Conservation (phyloP, 768 basidiomycete genomes). For the Suillus discolor region DNA sequence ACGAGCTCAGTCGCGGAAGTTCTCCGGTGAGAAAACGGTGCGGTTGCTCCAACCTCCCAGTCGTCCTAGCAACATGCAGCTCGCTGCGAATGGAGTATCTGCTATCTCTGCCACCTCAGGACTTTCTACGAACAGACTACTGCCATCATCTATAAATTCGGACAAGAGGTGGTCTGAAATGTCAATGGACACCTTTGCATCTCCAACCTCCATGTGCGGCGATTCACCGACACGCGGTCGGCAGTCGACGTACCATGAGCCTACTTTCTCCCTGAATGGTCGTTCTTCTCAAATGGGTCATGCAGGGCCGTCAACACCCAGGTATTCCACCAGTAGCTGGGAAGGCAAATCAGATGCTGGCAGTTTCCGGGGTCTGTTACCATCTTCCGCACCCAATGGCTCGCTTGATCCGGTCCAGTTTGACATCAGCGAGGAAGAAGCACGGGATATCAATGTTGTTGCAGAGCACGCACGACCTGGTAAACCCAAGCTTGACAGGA, state of each 20-base stretch:
- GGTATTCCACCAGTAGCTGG: not conserved
- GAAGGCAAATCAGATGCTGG: conserved; percentile 14
- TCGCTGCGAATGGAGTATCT: not conserved
- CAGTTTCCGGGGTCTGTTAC: not conserved
- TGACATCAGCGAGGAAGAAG: conserved; percentile 58
- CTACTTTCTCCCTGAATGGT: conserved; percentile 13
- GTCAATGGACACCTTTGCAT: conserved; percentile 19
- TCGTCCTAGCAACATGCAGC: not conserved
- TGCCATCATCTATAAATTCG: conserved; percentile 22
- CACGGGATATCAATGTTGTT: conserved; percentile 57
- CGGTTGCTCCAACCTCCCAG: not conserved
- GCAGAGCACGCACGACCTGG: conserved; percentile 68
- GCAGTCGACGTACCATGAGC: not conserved
- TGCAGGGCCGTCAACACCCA: not conserved
- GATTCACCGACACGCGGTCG: conserved; percentile 8
- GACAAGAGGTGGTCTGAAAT: conserved; percentile 16
- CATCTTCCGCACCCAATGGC: not conserved
- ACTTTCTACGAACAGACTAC: conserved; percentile 24
- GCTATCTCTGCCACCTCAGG: conserved; percentile 10
- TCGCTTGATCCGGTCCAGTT: conserved; percentile 29
- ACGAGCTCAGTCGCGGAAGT: conserved; percentile 46
- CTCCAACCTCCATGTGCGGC: conserved; percentile 15
- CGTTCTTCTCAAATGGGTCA: conserved; percentile 5
- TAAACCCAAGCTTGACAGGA: conserved; percentile 61
- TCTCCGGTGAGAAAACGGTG: conserved; percentile 11